Evolutionary conservation across 306 rosid genomes (phyloP).

Genomic region (Notholithocarpus densiflorus): DNA sequence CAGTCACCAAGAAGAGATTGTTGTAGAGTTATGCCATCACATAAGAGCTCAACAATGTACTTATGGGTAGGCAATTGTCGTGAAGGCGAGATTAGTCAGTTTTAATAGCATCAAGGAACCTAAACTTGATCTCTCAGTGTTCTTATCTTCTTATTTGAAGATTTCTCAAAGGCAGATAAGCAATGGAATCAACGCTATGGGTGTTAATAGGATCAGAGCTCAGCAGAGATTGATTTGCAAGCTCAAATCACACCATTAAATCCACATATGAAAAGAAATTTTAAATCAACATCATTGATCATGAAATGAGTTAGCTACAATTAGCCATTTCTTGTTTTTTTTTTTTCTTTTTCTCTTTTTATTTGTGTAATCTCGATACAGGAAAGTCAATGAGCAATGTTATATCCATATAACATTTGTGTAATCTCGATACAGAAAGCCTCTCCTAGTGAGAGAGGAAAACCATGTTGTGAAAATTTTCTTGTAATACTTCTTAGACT

Average conservation of each 20-base stretch:
- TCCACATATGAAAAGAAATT: conserved; percentile 1
- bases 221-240: conserved; percentile 12
- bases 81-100: conserved; percentile 57
- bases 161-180: conserved; percentile 11
- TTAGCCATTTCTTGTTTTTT: background rate
- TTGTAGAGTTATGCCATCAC: conserved; percentile 67
- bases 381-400: conserved; percentile 1
- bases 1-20: conserved; percentile 96
- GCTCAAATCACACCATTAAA: conserved; percentile 22
- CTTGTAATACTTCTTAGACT: background rate
- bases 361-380: conserved; percentile 24
- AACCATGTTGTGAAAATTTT: background rate
- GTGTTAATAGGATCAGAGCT: conserved; percentile 8
- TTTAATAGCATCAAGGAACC: conserved; percentile 35
- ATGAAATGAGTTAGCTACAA: conserved; percentile 16
- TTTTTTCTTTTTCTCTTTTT: background rate
- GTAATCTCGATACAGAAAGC: conserved; percentile 2
- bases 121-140: background rate
- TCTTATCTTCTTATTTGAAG: conserved; percentile 8
- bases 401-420: conserved; percentile 12
- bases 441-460: background rate
- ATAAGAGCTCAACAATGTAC: conserved; percentile 42
- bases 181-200: conserved; percentile 11
- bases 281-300: conserved; percentile 6
- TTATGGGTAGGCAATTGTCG: conserved; percentile 66